These are phyloP conservation scores for Funneliformis geosporum DNA, from an alignment of 192 early-diverging fungal species.

Conservation along the genomic window DNA sequence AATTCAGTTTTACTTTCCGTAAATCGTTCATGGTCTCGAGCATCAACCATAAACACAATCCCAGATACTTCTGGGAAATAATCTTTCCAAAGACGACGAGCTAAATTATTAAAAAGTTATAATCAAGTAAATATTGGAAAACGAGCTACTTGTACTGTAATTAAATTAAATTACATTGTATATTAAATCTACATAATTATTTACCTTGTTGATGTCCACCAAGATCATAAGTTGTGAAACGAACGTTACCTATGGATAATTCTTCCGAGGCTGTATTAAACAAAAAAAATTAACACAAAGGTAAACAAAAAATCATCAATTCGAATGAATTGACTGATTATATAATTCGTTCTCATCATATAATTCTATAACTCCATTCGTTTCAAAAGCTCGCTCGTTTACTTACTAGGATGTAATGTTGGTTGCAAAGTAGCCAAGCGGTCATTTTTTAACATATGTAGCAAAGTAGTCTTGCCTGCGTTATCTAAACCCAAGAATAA, in stretches of 20 bases:
- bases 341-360: neutral
- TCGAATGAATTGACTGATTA: neutral
- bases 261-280: conserved; percentile 81
- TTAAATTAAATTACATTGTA: too few species aligned
- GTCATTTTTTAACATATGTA: conserved; percentile 99
- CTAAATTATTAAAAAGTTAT: conserved; percentile 39
- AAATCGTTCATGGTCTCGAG: conserved; percentile 83
- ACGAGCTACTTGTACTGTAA: too few species aligned
- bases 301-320: conserved; percentile 8
- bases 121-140: neutral
- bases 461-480: conserved; percentile 96
- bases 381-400: neutral
- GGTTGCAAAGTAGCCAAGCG: conserved; percentile 91
- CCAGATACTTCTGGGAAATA: conserved; percentile 99
- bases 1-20: conserved; percentile 91
- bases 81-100: conserved; percentile 98
- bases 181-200: neutral
- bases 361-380: neutral
- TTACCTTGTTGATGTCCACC: conserved; percentile 93
- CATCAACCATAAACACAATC: conserved; percentile 97
- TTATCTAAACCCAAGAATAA: conserved; percentile 98
- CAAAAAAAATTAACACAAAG: conserved; percentile 4
- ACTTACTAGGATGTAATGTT: conserved; percentile 95
- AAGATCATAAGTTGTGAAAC: conserved; percentile 97
- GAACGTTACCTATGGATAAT: conserved; percentile 93